Base-by-base conservation (phyloP, 1,284 basidiomycete genomes). In the Acaromyces ingoldii region DNA sequence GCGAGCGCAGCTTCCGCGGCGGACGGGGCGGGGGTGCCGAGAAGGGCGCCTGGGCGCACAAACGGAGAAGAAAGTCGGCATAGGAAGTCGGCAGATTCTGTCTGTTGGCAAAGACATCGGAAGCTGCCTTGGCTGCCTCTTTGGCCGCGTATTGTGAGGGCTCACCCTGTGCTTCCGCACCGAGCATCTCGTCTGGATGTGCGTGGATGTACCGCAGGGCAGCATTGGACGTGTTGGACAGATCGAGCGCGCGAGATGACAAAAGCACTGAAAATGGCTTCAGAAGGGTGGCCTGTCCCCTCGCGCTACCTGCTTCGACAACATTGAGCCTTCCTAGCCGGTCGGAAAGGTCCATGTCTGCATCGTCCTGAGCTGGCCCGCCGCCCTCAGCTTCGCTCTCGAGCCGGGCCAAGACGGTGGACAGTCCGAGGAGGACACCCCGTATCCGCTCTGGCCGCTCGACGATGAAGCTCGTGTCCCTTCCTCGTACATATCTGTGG, bases 371-470 rank as follows among this genome's bases (percentile, higher is more conserved):
- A 39, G 37, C 33, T 17, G 9, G 24, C 19, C 17, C 29, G 13
- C 30, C 34, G 17, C 34, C 17, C 34, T 53, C 25, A 15, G 2
- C 24, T 25, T 44, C 37, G 15, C 19, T 28, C 19, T 44, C 49
- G n/a, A 41, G 29, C 26, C 39, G 24, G 13, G 22, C 52, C 33
- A 49, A 26, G 2, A 62, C 60, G 0, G 57, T 60, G 0, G 71
- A 54, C 13, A 72, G 49, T 6, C 70, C 72, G 22, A 74, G 62
- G 7, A 70, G 51, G 9, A 65, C 64, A 2, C 70, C 72, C 15
- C 70, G 63, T 17, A 74, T 62, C 17, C 72, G 57, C 40, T 74
- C 71, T 11, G 72, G 72, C 13, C 72, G 57, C 51, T 74, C 72
- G 11, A 74, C 72, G 40, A 74, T 70, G 33, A 60, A 57, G 24